Evolutionary conservation across 2,329 filamentous ascomycete genomes (phyloP), one percentile per base, ranked within the genome.

Genomic region (Atkinsonella texensis): DNA sequence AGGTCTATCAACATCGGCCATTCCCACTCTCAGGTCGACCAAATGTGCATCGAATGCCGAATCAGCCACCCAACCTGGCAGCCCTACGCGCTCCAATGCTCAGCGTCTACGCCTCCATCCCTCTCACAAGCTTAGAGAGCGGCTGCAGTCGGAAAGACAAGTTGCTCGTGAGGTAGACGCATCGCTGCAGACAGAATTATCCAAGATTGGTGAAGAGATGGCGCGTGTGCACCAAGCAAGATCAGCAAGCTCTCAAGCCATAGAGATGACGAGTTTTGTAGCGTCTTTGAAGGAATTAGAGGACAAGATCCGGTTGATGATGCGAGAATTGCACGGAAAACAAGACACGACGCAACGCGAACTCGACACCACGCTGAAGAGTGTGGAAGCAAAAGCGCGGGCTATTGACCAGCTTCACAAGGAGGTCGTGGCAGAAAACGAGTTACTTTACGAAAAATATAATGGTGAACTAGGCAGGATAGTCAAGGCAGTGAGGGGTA

Each of bases 381-480:
- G 88, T 1, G 82, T 80, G 13, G 89, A 96, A 64, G 78, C 77
- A 53, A 90, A 93, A 60, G 83, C 84, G 53, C 85, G 83, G 59
- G 85, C 85, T 41, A 80, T 96, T 50, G 90, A 96, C 64, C 87
- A 94, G 68, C 72, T 95, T 49, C 95, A 94, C 70, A 86, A 88
- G 57, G 89, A 95, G 62, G 80, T 84, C 15, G 89, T 83, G 59
- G 87, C 88, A 0, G 91, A 97, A 72, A 97, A 96, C 60, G 90
- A 96, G 69, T 79, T 91, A 32, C 74, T 97, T 51, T 96, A 96
- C 66, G 86, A 91, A 58, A 84, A 84, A 54, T 95, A 96, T 73
- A 95, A 96, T 61, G 80, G 82, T n/a, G 91, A 96, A 69, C 71
- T 97, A 46, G 85, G 81, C 59, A 89, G 86, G 71, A 87, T 96